Evolutionary conservation across 176 grass and related monocot species (phyloP).

Genomic region (Bromus sterilis): DNA sequence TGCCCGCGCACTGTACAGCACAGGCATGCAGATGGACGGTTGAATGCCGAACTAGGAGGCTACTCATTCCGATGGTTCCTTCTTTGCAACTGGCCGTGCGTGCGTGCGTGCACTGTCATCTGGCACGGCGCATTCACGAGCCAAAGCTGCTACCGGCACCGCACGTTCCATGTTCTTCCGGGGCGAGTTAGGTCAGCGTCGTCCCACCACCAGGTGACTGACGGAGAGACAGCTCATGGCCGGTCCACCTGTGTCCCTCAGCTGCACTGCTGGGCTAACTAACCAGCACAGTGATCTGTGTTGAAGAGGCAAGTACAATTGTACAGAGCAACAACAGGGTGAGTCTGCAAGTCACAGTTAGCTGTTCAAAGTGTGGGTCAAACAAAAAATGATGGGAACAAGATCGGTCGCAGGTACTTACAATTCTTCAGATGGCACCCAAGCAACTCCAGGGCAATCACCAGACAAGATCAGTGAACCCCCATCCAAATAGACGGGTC

Average conservation of each 20-base stretch:
- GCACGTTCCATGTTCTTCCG: constrained; percentile 19
- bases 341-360: neutral
- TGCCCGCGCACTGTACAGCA: neutral
- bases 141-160: neutral
- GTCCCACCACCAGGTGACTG: neutral
- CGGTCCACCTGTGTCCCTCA: neutral
- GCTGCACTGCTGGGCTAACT: neutral
- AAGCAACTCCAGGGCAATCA: neutral
- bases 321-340: neutral
- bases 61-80: neutral
- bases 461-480: neutral
- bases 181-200: too few species aligned
- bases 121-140: constrained; percentile 28
- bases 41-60: neutral
- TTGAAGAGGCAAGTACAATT: neutral
- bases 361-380: neutral
- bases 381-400: neutral
- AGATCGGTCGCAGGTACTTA: neutral
- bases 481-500: neutral
- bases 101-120: constrained; percentile 12
- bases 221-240: neutral
- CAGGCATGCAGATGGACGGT: neutral
- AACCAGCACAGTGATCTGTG: neutral
- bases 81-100: neutral
- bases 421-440: neutral